Evolutionary conservation across 2,329 filamentous ascomycete species (phyloP).

Genomic region (Fusarium albosuccineum): DNA sequence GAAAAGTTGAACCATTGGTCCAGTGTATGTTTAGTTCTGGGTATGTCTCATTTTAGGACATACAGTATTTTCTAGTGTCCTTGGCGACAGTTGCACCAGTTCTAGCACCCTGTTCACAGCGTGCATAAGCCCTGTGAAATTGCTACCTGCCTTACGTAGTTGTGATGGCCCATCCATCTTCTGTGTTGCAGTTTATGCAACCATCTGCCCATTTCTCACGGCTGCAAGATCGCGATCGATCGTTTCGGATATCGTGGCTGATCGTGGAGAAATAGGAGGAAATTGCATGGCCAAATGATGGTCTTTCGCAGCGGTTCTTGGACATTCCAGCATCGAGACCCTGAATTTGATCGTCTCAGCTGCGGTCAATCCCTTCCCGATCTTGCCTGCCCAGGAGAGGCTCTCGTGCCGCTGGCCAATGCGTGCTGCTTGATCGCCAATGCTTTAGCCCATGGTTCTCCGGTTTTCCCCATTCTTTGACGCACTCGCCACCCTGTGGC

Average conservation of each 20-base stretch:
- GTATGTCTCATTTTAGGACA: too few species aligned
- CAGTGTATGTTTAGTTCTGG: too few species aligned
- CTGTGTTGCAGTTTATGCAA: conserved; percentile 16
- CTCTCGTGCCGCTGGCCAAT: conserved; percentile 26
- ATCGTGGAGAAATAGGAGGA: conserved; percentile 5
- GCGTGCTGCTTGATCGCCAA: conserved; percentile 34
- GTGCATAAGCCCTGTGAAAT: conserved; percentile 13
- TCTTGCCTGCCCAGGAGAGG: conserved; percentile 13
- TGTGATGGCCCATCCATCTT: background rate
- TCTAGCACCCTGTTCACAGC: background rate
- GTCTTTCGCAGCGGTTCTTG: conserved; percentile 26
- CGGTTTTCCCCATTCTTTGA: conserved; percentile 36
- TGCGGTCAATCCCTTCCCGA: conserved; percentile 40
- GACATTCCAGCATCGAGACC: conserved; percentile 34
- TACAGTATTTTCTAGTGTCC: too few species aligned
- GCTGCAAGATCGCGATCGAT: conserved; percentile 42
- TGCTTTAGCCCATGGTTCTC: conserved; percentile 34
- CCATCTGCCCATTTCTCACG: conserved; percentile 19
- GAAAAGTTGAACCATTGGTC: too few species aligned
- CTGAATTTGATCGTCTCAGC: conserved; percentile 27
- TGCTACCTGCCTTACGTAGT: conserved; percentile 24
- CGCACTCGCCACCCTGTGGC: conserved; percentile 49
- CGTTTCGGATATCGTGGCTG: conserved; percentile 5
- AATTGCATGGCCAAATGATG: background rate
- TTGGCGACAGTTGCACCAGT: background rate